phyloP scores from a whole-genome alignment of 2,329 filamentous ascomycete genomes.

The Monosporascus sp. region DNA sequence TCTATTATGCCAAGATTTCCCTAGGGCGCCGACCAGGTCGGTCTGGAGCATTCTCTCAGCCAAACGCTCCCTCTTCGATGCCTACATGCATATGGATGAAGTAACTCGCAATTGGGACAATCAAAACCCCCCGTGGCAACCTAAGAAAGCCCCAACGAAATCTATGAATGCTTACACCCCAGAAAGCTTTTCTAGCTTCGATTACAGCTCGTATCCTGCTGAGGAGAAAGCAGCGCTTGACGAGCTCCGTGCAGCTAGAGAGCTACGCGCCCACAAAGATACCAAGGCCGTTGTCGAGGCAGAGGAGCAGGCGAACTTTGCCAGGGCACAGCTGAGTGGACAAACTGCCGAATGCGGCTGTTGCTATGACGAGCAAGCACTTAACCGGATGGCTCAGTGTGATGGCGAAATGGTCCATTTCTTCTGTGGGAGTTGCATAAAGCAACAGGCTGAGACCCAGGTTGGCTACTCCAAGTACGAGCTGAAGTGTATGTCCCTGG shows the following conservation, averaged over 20 bases:
- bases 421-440: slow-evolving; percentile 67
- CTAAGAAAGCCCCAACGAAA: slow-evolving; percentile 25
- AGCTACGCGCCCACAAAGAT: slow-evolving; percentile 22
- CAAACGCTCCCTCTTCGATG: slow-evolving; percentile 27
- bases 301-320: slow-evolving; percentile 33
- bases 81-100: slow-evolving; percentile 30
- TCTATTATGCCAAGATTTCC: slow-evolving; percentile 32
- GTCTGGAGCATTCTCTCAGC: slow-evolving; percentile 21
- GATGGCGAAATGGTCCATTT: slow-evolving; percentile 52
- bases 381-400: slow-evolving; percentile 67
- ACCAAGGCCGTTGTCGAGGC: slow-evolving; percentile 18
- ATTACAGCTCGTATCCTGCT: slow-evolving; percentile 8
- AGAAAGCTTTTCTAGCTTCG: slow-evolving; percentile 11
- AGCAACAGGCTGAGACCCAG: slow-evolving; percentile 58
- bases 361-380: slow-evolving; percentile 63
- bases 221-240: slow-evolving; percentile 26
- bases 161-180: slow-evolving; percentile 8
- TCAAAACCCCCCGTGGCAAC: slow-evolving; percentile 13
- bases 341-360: slow-evolving; percentile 64
- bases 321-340: slow-evolving; percentile 39
- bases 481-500: slow-evolving; percentile 64
- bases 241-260: slow-evolving; percentile 36
- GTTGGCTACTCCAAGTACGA: slow-evolving; percentile 66
- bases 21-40: slow-evolving; percentile 18
- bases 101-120: slow-evolving; percentile 14